Conservation (phyloP, 2,329 filamentous ascomycete species). For the Aspergillus fumigatus region DNA sequence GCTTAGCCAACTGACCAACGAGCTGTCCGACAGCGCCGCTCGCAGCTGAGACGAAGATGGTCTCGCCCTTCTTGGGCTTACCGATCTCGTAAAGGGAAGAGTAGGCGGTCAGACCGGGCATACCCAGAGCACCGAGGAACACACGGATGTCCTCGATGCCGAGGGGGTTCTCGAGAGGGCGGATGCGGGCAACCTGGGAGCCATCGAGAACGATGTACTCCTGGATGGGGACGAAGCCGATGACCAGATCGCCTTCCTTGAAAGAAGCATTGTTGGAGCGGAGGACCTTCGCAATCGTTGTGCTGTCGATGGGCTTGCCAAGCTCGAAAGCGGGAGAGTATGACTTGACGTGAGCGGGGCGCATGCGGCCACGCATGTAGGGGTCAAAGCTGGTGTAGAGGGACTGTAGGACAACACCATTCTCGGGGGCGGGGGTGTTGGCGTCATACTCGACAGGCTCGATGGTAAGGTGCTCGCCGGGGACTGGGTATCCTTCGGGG, state of each 20-base stretch:
- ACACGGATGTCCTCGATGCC: slow-evolving; percentile 47
- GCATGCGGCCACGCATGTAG: slow-evolving; percentile 79
- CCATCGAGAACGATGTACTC: slow-evolving; percentile 62
- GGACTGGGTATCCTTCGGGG: slow-evolving; percentile 62
- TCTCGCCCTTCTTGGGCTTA: slow-evolving; percentile 70
- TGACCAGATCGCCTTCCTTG: slow-evolving; percentile 63
- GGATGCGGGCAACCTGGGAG: slow-evolving; percentile 40
- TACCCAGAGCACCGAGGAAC: slow-evolving; percentile 73
- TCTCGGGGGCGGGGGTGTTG: slow-evolving; percentile 49
- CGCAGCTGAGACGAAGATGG: slow-evolving; percentile 76
- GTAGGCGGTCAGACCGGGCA: slow-evolving; percentile 74
- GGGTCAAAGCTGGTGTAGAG: slow-evolving; percentile 76
- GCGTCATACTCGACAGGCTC: slow-evolving; percentile 66
- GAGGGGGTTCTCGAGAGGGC: slow-evolving; percentile 62
- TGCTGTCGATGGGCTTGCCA: slow-evolving; percentile 61
- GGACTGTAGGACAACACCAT: slow-evolving; percentile 65
- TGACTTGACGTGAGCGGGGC: slow-evolving; percentile 58
- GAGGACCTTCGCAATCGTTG: slow-evolving; percentile 62
- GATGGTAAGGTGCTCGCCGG: slow-evolving; percentile 65
- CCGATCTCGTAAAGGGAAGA: slow-evolving; percentile 70
- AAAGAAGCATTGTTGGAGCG: slow-evolving; percentile 63
- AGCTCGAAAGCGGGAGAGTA: slow-evolving; percentile 62
- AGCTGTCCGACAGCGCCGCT: slow-evolving; percentile 78
- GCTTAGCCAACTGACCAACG: slow-evolving; percentile 79
- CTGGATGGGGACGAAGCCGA: slow-evolving; percentile 55